Percentiles rank a stretch among this genome's conserved stretches.
Conservation (phyloP, 257 asterid species). For the Penstemon eatonii region DNA sequence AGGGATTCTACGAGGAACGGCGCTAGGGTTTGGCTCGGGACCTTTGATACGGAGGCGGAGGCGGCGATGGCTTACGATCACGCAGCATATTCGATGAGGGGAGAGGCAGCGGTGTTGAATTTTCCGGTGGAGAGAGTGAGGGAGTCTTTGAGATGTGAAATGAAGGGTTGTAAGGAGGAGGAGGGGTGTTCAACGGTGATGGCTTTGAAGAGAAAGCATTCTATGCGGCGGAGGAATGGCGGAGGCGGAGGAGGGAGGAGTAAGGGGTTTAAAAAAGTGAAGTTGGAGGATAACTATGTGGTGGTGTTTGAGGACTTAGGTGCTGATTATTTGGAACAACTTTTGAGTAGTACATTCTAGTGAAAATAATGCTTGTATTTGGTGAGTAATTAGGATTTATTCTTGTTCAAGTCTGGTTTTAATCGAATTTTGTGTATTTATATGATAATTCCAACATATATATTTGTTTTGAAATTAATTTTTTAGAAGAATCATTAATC, state of each 20-base stretch:
- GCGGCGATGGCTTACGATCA: slow-evolving; percentile 45
- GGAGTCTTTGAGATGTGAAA: slow-evolving; percentile 51
- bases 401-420: too few species aligned
- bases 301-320: slow-evolving; percentile 85
- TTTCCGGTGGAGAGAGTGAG: slow-evolving; percentile 66
- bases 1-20: slow-evolving; percentile 31
- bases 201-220: slow-evolving; percentile 74
- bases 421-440: too few species aligned
- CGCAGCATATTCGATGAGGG: slow-evolving; percentile 61
- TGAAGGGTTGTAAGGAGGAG: slow-evolving; percentile 34
- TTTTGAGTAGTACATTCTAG: slow-evolving; percentile 36
- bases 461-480: too few species aligned
- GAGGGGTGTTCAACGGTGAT: slow-evolving; percentile 62
- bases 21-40: slow-evolving; percentile 36
- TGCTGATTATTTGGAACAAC: slow-evolving; percentile 70
- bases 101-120: slow-evolving; percentile 56
- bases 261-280: slow-evolving; percentile 16
- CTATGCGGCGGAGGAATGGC: slow-evolving; percentile 40
- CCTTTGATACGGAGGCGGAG: slow-evolving; percentile 35
- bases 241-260: neutral
- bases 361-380: too few species aligned
- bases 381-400: too few species aligned
- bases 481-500: too few species aligned
- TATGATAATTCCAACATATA: too few species aligned
- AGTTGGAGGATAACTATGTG: slow-evolving; percentile 45